These are phyloP conservation scores for Xylariaceae sp. DNA, from an alignment of 2,329 filamentous ascomycete genomes.

Conservation along the genomic window DNA sequence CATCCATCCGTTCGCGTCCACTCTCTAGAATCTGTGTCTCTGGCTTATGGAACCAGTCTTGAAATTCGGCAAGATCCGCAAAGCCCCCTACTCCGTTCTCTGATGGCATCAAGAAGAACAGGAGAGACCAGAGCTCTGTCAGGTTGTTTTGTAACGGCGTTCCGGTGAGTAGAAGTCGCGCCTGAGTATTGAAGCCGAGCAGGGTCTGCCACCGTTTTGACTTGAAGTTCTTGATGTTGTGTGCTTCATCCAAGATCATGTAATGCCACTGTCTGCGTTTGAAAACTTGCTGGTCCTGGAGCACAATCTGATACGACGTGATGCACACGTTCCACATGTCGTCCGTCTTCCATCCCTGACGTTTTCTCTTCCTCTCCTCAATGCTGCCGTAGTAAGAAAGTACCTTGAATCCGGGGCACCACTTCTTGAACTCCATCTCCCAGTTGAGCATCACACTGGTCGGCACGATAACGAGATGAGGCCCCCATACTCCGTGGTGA, in stretches of 20 bases:
- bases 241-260: constrained; percentile 95
- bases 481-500: constrained; percentile 87
- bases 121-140: constrained; percentile 90
- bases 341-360: constrained; percentile 88
- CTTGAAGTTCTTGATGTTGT: constrained; percentile 99
- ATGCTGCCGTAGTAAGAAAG: constrained; percentile 93
- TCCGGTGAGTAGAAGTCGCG: constrained; percentile 82
- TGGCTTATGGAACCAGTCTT: constrained; percentile 90
- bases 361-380: constrained; percentile 86
- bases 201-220: constrained; percentile 95
- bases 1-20: constrained; percentile 87
- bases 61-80: constrained; percentile 91
- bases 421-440: constrained; percentile 99
- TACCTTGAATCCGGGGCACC: constrained; percentile 96
- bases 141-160: constrained; percentile 96
- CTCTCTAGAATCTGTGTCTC: constrained; percentile 96
- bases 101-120: constrained; percentile 94
- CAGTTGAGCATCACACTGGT: constrained; percentile 99
- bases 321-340: constrained; percentile 96
- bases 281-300: constrained; percentile 91
- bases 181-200: constrained; percentile 85
- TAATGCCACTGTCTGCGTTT: constrained; percentile 94
- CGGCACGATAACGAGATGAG: constrained; percentile 91
- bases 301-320: constrained; percentile 92
- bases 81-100: constrained; percentile 84